These are phyloP conservation scores for peach (Prunus persica) DNA, from an alignment of 306 rosid species.

Conservation along the genomic window DNA sequence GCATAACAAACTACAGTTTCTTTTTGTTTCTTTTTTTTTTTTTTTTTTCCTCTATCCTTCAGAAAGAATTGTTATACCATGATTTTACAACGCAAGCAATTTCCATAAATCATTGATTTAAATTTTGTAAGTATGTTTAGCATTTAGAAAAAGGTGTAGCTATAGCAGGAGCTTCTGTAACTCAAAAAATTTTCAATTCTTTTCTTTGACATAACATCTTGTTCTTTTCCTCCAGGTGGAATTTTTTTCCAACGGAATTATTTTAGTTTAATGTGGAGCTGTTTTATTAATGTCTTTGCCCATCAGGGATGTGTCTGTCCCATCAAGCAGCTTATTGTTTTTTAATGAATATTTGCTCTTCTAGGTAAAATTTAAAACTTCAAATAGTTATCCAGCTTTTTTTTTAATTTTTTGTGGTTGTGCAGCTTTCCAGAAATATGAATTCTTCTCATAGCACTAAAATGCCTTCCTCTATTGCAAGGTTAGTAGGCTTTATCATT, in stretches of 20 bases:
- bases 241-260: background rate
- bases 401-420: background rate
- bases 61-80: background rate
- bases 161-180: background rate
- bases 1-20: background rate
- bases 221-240: background rate
- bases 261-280: background rate
- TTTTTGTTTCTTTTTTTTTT: background rate
- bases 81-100: background rate
- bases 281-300: background rate
- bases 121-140: background rate
- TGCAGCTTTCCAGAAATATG: constrained; percentile 68
- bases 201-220: background rate
- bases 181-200: background rate
- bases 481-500: constrained; percentile 43
- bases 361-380: background rate
- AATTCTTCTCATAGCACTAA: constrained; percentile 51
- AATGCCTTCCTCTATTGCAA: constrained; percentile 80
- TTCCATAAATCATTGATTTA: background rate
- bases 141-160: background rate
- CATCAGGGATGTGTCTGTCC: background rate
- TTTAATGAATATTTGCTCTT: background rate
- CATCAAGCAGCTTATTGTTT: background rate
- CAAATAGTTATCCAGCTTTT: constrained; percentile 14
- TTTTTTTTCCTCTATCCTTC: background rate